These are phyloP conservation scores for Gentiana straminea DNA, from an alignment of 257 asterid genomes.

Conservation along the genomic window DNA sequence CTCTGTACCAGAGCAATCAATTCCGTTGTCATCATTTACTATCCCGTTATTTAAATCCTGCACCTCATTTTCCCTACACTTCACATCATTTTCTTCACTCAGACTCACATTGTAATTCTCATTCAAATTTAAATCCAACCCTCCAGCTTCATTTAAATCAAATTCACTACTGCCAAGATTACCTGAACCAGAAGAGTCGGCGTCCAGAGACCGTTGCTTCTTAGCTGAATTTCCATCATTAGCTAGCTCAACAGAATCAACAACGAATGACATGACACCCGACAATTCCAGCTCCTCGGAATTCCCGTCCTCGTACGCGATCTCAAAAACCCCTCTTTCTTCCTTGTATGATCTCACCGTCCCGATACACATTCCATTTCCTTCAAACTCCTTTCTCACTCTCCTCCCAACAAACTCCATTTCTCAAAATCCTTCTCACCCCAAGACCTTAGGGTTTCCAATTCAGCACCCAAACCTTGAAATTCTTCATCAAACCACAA, in stretches of 20 bases:
- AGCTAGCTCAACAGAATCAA: background rate
- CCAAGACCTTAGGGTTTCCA: too few species aligned
- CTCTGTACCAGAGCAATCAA: slow-evolving; percentile 16
- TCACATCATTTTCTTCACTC: slow-evolving; percentile 22
- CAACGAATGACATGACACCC: slow-evolving; percentile 25
- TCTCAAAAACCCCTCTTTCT: slow-evolving; percentile 32
- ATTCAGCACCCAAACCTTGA: too few species aligned
- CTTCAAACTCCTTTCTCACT: slow-evolving; percentile 51
- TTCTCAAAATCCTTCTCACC: background rate
- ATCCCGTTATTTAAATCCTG: slow-evolving; percentile 51
- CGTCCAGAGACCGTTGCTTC: slow-evolving; percentile 30
- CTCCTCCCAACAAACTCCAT: slow-evolving; percentile 69
- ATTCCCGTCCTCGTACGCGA: slow-evolving; percentile 68
- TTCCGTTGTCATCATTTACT: background rate
- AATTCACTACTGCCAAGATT: slow-evolving; percentile 18
- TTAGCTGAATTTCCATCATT: slow-evolving; percentile 19
- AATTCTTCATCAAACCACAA: too few species aligned
- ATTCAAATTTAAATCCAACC: slow-evolving; percentile 22
- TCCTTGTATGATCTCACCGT: slow-evolving; percentile 44
- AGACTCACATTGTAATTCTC: slow-evolving; percentile 24
- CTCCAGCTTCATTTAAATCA: slow-evolving; percentile 30
- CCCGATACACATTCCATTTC: slow-evolving; percentile 38
- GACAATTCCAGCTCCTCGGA: slow-evolving; percentile 48
- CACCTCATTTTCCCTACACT: slow-evolving; percentile 14
- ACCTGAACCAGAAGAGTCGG: slow-evolving; percentile 19